phyloP scores from a whole-genome alignment of 2,329 filamentous ascomycete genomes.

The Didymellaceae sp. region DNA sequence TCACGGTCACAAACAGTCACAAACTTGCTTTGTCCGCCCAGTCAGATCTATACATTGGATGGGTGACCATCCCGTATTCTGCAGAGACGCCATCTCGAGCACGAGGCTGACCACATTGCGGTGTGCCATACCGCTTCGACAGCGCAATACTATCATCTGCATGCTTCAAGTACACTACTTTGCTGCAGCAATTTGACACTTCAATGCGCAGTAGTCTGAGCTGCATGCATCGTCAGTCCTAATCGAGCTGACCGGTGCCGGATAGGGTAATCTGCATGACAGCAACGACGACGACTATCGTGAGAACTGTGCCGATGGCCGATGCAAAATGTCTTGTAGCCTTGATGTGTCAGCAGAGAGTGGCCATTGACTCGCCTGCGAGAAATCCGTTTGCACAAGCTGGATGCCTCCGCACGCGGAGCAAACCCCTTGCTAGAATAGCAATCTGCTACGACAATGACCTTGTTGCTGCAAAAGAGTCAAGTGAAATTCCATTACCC shows the following conservation, averaged over 20 bases:
- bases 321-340: not conserved
- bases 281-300: not conserved
- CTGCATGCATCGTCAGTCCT: not conserved
- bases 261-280: slow-evolving; percentile 3
- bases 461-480: too few species aligned
- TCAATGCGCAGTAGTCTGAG: not conserved
- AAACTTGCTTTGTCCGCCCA: not conserved
- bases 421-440: too few species aligned
- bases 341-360: not conserved
- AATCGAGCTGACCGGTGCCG: slow-evolving; percentile 11
- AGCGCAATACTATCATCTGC: not conserved
- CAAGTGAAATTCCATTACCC: too few species aligned
- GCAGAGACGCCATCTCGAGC: not conserved
- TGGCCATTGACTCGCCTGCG: too few species aligned
- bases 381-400: too few species aligned
- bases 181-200: not conserved
- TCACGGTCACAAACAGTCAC: not conserved
- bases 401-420: too few species aligned
- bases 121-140: slow-evolving; percentile 10
- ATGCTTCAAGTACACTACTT: not conserved
- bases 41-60: slow-evolving; percentile 1
- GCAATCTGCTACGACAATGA: too few species aligned
- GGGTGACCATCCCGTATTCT: not conserved
- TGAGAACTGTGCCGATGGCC: not conserved
- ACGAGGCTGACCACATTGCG: slow-evolving; percentile 7